Percentiles rank a stretch among this genome's conserved stretches.
Conservation (phyloP, 2,329 filamentous ascomycete species). For the Phoma sp. region DNA sequence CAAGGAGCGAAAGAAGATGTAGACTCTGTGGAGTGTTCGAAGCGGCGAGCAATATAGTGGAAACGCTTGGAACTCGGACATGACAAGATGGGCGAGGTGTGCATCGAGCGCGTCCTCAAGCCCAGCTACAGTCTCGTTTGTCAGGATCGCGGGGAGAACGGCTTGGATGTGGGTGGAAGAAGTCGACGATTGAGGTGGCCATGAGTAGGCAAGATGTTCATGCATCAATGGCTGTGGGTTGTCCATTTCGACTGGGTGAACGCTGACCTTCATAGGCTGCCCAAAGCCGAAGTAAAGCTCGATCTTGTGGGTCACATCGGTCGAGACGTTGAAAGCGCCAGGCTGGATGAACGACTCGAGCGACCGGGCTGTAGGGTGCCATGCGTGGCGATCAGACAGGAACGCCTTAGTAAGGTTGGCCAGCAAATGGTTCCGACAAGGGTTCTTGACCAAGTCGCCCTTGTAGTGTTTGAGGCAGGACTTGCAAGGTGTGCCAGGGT, state of each 20-base stretch:
- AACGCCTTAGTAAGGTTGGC: slow-evolving; percentile 38
- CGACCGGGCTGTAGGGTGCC: slow-evolving; percentile 44
- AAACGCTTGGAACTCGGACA: slow-evolving; percentile 42
- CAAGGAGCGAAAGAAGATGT: slow-evolving; percentile 39
- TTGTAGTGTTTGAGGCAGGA: slow-evolving; percentile 49
- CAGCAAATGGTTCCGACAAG: slow-evolving; percentile 44
- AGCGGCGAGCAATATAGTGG: slow-evolving; percentile 44
- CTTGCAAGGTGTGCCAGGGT: slow-evolving; percentile 49
- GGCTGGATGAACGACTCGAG: slow-evolving; percentile 34
- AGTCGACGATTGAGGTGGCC: slow-evolving; percentile 37
- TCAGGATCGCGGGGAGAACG: slow-evolving; percentile 46
- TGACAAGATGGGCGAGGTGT: slow-evolving; percentile 43
- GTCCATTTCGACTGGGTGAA: slow-evolving; percentile 34
- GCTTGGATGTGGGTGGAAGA: slow-evolving; percentile 31
- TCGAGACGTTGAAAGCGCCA: slow-evolving; percentile 21
- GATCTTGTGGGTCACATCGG: slow-evolving; percentile 34
- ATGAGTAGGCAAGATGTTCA: slow-evolving; percentile 46
- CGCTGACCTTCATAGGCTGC: slow-evolving; percentile 31
- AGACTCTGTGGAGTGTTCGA: slow-evolving; percentile 43
- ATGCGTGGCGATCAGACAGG: slow-evolving; percentile 41
- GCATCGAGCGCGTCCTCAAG: slow-evolving; percentile 35
- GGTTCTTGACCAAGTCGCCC: slow-evolving; percentile 43
- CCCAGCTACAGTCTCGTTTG: slow-evolving; percentile 22
- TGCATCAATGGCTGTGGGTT: slow-evolving; percentile 32
- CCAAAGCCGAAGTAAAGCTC: slow-evolving; percentile 46